Evolutionary conservation across 2,329 filamentous ascomycete species (phyloP).

Genomic region (Nakataea oryzae): DNA sequence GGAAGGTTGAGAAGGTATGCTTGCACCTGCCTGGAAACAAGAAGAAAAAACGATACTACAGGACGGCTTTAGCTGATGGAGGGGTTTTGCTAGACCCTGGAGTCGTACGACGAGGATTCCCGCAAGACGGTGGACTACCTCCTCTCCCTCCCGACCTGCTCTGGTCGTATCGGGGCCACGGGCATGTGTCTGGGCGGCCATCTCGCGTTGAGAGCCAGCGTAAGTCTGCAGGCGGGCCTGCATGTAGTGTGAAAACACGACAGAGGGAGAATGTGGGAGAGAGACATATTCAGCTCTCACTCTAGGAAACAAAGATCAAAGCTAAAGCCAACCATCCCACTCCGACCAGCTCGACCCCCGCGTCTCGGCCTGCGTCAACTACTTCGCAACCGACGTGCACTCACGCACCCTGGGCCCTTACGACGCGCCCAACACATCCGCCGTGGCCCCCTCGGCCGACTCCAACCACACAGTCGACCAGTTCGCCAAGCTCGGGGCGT

Average conservation of each 20-base stretch:
- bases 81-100: constrained; percentile 47
- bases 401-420: constrained; percentile 60
- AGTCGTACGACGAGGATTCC: constrained; percentile 78
- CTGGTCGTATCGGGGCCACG: constrained; percentile 65
- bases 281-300: no score
- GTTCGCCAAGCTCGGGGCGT: constrained; percentile 55
- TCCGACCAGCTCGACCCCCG: constrained; percentile 55
- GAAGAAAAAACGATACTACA: not conserved
- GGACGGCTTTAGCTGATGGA: not conserved
- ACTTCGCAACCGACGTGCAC: constrained; percentile 91
- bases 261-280: no score
- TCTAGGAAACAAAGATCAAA: not conserved
- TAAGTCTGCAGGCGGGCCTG: constrained; percentile 19
- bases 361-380: constrained; percentile 69
- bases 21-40: not conserved
- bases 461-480: constrained; percentile 42
- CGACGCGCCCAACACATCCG: constrained; percentile 33
- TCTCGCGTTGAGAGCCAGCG: constrained; percentile 52
- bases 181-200: constrained; percentile 95
- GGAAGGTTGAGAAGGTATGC: constrained; percentile 67
- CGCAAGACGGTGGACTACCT: constrained; percentile 58
- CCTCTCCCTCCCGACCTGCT: constrained; percentile 65
- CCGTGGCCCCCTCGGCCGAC: constrained; percentile 19
- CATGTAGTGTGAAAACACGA: no score
- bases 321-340: not conserved